phyloP scores from a whole-genome alignment of 495 filamentous ascomycete genomes.

The Aspergillus nidulans region DNA sequence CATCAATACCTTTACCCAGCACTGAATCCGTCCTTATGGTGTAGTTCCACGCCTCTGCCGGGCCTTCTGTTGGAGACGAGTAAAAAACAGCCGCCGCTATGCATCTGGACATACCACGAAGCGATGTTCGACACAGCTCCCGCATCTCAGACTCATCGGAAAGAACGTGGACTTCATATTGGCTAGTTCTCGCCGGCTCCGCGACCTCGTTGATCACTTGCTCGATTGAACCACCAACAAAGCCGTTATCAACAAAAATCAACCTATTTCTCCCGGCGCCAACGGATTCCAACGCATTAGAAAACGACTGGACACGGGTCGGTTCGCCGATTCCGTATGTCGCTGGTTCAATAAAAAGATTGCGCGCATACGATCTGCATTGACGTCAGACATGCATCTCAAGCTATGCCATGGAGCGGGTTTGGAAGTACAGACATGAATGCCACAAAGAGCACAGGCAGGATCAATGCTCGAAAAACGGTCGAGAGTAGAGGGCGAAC shows the following conservation, averaged over 20 bases:
- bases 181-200: slow-evolving; percentile 43
- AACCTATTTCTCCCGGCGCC: slow-evolving; percentile 53
- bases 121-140: slow-evolving; percentile 56
- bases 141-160: slow-evolving; percentile 50
- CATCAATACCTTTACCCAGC: slow-evolving; percentile 56
- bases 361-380: slow-evolving; percentile 52
- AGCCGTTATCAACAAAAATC: slow-evolving; percentile 77
- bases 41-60: slow-evolving; percentile 73
- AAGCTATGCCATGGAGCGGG: not conserved
- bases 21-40: slow-evolving; percentile 69
- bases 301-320: slow-evolving; percentile 54
- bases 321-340: slow-evolving; percentile 61
- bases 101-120: slow-evolving; percentile 68
- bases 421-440: slow-evolving; percentile 42
- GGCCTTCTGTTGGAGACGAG: slow-evolving; percentile 65
- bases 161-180: slow-evolving; percentile 53
- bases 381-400: not conserved
- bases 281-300: slow-evolving; percentile 51
- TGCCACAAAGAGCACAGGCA: slow-evolving; percentile 64
- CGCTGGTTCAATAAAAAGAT: slow-evolving; percentile 63
- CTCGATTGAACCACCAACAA: slow-evolving; percentile 65
- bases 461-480: slow-evolving; percentile 60
- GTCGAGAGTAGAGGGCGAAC: slow-evolving; percentile 61
- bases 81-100: slow-evolving; percentile 73
- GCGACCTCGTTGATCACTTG: slow-evolving; percentile 61